phyloP scores from a whole-genome alignment of 2,329 filamentous ascomycete species.

The Pseudocercospora musae region DNA sequence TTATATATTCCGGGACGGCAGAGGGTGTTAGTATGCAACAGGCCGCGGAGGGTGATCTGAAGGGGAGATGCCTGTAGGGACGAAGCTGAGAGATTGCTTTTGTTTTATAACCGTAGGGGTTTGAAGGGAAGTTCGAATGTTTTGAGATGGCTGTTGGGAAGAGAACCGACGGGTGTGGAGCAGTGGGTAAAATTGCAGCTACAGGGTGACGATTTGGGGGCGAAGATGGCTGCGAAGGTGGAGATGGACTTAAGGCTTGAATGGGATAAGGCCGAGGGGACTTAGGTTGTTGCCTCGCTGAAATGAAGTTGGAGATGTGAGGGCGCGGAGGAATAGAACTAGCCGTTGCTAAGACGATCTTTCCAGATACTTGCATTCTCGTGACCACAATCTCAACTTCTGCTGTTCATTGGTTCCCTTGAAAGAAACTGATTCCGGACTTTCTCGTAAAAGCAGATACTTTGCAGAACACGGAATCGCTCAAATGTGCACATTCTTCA shows the following conservation, averaged over 20 bases:
- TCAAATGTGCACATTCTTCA: not conserved
- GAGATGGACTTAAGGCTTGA: no score
- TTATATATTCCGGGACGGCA: not conserved
- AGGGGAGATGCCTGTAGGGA: conserved; percentile 15
- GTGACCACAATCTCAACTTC: not conserved
- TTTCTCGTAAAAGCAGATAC: not conserved
- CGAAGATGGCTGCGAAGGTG: not conserved
- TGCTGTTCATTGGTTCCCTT: not conserved
- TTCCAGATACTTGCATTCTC: no score
- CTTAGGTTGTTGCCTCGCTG: no score
- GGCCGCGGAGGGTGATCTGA: conserved; percentile 12
- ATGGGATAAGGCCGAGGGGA: no score
- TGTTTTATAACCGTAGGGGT: conserved; percentile 21
- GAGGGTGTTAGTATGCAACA: not conserved
- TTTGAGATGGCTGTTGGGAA: conserved; percentile 18
- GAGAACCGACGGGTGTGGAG: conserved; percentile 11
- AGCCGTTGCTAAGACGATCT: no score
- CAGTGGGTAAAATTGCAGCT: conserved; percentile 16
- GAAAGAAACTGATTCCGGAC: not conserved
- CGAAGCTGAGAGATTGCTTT: conserved; percentile 17
- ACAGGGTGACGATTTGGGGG: conserved; percentile 4
- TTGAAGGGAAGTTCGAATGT: conserved; percentile 19
- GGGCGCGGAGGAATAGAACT: no score
- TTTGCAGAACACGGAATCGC: not conserved
- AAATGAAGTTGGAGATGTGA: no score